A percentile compares a stretch with the other conserved stretches of the same genome.
Evolutionary conservation across 768 basidiomycete genomes (phyloP).

Genomic region (Mycena capillaripes): DNA sequence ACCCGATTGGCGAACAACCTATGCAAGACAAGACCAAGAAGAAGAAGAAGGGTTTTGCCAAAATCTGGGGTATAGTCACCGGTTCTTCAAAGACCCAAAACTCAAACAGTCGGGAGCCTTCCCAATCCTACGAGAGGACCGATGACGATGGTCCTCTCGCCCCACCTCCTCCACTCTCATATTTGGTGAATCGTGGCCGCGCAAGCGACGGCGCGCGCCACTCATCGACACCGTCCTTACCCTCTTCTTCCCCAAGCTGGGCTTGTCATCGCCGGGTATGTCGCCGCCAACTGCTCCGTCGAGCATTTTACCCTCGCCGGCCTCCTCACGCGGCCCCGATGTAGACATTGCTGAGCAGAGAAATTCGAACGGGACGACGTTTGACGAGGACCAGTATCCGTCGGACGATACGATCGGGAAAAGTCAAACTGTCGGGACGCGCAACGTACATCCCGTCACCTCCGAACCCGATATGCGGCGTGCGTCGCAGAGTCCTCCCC

Average conservation of each 20-base stretch:
- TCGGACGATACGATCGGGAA: conserved; percentile 52
- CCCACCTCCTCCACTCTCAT: conserved; percentile 93
- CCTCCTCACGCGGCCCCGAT: conserved; percentile 76
- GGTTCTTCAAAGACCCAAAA: conserved; percentile 63
- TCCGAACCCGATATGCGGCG: conserved; percentile 78
- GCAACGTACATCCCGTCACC: conserved; percentile 65
- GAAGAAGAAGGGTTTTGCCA: conserved; percentile 83
- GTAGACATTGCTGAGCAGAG: conserved; percentile 62
- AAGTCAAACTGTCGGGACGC: conserved; percentile 44
- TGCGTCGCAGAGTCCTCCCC: conserved; percentile 44
- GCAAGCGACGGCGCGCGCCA: conserved; percentile 69
- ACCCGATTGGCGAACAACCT: conserved; percentile 42
- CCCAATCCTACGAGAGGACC: conserved; percentile 56
- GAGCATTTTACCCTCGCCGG: conserved; percentile 81
- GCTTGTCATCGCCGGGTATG: conserved; percentile 70
- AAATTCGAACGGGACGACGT: conserved; percentile 54
- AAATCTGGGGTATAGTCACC: conserved; percentile 86
- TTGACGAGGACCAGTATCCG: conserved; percentile 54
- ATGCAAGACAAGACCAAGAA: conserved; percentile 72
- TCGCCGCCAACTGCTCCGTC: conserved; percentile 84
- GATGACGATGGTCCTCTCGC: conserved; percentile 86
- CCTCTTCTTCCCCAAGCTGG: conserved; percentile 71
- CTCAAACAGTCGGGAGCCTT: conserved; percentile 46
- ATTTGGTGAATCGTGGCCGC: conserved; percentile 78
- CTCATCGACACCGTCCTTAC: conserved; percentile 78